Base-by-base conservation (phyloP, 192 early-diverging fungal genomes). In the Phlyctochytrium planicorne region DNA sequence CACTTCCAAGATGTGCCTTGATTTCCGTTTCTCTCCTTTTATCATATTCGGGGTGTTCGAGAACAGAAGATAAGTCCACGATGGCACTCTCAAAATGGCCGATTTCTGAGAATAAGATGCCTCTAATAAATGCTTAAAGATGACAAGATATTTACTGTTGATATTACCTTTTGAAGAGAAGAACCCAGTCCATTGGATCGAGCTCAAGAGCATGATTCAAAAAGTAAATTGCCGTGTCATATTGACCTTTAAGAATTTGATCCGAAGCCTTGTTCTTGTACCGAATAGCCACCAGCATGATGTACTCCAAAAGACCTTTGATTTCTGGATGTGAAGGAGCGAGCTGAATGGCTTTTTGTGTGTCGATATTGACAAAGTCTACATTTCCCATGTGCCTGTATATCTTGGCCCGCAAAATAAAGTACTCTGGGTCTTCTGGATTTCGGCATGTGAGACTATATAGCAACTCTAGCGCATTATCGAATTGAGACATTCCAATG, bases 171-270 rank as follows among this genome's bases (percentile, higher is more conserved):
- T 79, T 80, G 1, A 80, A 62, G 12, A 69, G 59, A 2, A 68
- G 57, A 16, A 70, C 63, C 80, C 78, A 82, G 65, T 84, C 83
- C 30, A 57, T 52, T 2, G 61, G 65, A 62, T 85, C 80, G 27
- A 85, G 63, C 33, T 85, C 83, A 23, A 85, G 34, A 14, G 80
- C 80, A 62, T 78, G 73, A 53, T 75, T 82, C 20, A 81, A 67
- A 69, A 62, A 82, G 52, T 68, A 75, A 2, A 83, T 52, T 6
- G 78, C 83, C 2, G 63, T 32, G 23, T 35, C 62, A 6, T 63
- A 67, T n/a, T 71, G 69, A 0, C 77, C 75, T 34, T 78, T 70
- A 33, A 80, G 35, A 50, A 83, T 80, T 59, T 78, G 69, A 14
- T 78, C 47, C 2, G 71, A 69, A 10, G 83, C 79, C 23, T 76